Evolutionary conservation across 2,329 filamentous ascomycete genomes (phyloP).

Genomic region (Trichoderma citrinoviride): DNA sequence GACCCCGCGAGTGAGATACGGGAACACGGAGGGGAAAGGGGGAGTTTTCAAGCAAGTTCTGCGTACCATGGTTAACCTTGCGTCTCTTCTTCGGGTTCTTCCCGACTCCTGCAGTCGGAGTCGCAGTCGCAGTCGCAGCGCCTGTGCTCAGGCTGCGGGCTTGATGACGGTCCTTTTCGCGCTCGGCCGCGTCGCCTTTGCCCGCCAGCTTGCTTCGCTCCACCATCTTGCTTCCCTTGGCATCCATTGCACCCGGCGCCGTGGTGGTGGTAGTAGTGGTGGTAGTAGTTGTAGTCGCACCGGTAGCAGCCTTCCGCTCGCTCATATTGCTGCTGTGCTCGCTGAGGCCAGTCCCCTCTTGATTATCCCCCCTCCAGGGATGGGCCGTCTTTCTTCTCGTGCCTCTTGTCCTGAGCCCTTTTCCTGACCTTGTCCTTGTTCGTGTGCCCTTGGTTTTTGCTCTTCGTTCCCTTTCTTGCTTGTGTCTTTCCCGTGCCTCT

Average conservation of each 20-base stretch:
- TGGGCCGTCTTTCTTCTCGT: background rate
- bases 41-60: constrained; percentile 24
- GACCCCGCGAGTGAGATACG: background rate
- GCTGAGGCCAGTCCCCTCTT: background rate
- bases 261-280: constrained; percentile 18
- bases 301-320: constrained; percentile 33
- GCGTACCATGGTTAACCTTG: constrained; percentile 85
- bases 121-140: background rate
- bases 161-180: constrained; percentile 31
- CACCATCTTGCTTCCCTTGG: constrained; percentile 33
- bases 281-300: constrained; percentile 17
- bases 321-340: constrained; percentile 31
- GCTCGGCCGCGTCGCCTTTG: constrained; percentile 34
- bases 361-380: background rate
- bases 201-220: constrained; percentile 29
- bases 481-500: background rate
- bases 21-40: background rate
- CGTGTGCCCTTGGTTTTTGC: background rate
- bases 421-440: too few species aligned
- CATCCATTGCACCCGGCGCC: constrained; percentile 28
- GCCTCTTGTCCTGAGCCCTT: too few species aligned
- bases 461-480: background rate
- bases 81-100: constrained; percentile 78
- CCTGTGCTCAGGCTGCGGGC: constrained; percentile 15
- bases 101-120: constrained; percentile 25